A percentile compares a stretch with the other conserved stretches of the same genome.
Evolutionary conservation across 495 filamentous ascomycete species (phyloP).

Genomic region (Tuber melanosporum): DNA sequence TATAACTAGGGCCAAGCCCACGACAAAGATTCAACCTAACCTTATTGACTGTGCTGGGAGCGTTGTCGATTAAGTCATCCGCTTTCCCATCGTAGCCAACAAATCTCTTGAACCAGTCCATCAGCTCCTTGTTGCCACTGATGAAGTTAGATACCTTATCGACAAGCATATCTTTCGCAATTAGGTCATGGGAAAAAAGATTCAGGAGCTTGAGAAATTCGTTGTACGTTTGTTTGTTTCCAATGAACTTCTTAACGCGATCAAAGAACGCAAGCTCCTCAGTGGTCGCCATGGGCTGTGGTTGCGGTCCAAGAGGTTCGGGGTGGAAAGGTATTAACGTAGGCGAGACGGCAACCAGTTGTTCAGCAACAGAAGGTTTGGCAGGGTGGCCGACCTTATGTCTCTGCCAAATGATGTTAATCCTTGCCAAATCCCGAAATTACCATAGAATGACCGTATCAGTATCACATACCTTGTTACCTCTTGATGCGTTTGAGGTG

Average conservation of each 20-base stretch:
- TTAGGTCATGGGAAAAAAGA: slow-evolving; percentile 81
- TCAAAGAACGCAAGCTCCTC: slow-evolving; percentile 95
- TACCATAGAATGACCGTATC: neutral
- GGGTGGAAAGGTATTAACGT: slow-evolving; percentile 81
- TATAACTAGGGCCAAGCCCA: slow-evolving; percentile 87
- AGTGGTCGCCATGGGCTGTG: slow-evolving; percentile 53
- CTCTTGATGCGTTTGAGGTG: neutral
- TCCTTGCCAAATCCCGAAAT: neutral
- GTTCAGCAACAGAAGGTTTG: slow-evolving; percentile 39
- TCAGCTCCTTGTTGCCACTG: slow-evolving; percentile 76
- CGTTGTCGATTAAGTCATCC: slow-evolving; percentile 73
- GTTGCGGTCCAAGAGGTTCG: slow-evolving; percentile 70
- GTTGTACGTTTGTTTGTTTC: slow-evolving; percentile 80
- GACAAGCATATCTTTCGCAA: slow-evolving; percentile 71
- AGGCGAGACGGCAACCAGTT: slow-evolving; percentile 63
- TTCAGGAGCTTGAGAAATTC: slow-evolving; percentile 96
- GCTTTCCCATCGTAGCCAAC: slow-evolving; percentile 60
- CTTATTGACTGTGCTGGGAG: slow-evolving; percentile 62
- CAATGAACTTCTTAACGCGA: slow-evolving; percentile 89
- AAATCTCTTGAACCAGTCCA: slow-evolving; percentile 77
- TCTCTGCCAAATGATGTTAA: slow-evolving; percentile 22
- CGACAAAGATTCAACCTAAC: slow-evolving; percentile 91
- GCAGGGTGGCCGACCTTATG: slow-evolving; percentile 31
- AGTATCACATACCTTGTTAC: neutral
- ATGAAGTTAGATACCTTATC: slow-evolving; percentile 80